These are phyloP conservation scores for Mangifera indica DNA, from an alignment of 345 rosid genomes.

Conservation along the genomic window DNA sequence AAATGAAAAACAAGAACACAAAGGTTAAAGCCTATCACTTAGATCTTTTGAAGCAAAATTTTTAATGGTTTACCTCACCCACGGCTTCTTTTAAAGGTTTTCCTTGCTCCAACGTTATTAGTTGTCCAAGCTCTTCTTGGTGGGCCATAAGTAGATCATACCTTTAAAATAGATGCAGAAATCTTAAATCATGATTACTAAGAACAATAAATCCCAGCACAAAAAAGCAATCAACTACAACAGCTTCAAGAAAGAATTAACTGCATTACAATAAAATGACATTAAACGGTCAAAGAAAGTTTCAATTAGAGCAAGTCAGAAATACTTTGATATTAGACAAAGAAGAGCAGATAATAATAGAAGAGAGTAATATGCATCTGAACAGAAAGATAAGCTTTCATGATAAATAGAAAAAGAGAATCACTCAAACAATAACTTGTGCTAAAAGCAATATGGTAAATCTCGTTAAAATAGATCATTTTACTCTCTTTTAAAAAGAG, in stretches of 20 bases:
- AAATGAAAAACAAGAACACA: neutral
- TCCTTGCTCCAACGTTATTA: slow-evolving; percentile 95
- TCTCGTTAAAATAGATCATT: neutral
- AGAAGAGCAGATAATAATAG: neutral
- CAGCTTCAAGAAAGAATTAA: slow-evolving; percentile 9
- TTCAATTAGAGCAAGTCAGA: neutral
- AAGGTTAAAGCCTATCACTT: slow-evolving; percentile 24
- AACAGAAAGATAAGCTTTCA: neutral
- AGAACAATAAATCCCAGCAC: neutral
- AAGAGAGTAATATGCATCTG: neutral
- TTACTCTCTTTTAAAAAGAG: neutral
- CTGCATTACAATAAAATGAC: neutral
- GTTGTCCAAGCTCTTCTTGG: slow-evolving; percentile 92
- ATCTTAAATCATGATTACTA: neutral
- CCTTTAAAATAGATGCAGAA: slow-evolving; percentile 49
- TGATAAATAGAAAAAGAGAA: slow-evolving; percentile 1
- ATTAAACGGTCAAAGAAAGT: slow-evolving; percentile 8
- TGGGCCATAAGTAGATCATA: slow-evolving; percentile 72
- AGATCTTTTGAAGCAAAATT: slow-evolving; percentile 22
- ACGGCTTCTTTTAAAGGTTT: slow-evolving; percentile 90
- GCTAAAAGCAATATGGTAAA: neutral
- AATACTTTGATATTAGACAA: neutral
- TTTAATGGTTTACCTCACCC: slow-evolving; percentile 67
- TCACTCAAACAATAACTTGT: neutral
- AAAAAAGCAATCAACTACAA: neutral